Percentiles rank a stretch among this genome's conserved stretches.
These are phyloP conservation scores for Delitschia confertaspora DNA, from an alignment of 495 filamentous ascomycete species.

Conservation along the genomic window DNA sequence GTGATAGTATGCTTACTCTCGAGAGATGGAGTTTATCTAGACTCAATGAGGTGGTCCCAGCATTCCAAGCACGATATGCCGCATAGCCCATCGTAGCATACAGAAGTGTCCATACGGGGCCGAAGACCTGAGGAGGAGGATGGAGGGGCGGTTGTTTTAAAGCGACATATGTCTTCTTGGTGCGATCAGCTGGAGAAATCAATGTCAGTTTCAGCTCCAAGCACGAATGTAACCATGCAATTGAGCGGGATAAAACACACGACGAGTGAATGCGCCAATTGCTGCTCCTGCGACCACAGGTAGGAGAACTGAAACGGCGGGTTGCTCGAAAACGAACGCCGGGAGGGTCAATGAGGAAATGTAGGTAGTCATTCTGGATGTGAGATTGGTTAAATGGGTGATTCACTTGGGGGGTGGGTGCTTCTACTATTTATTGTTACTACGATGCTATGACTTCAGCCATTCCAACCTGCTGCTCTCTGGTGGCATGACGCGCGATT, in stretches of 20 bases:
- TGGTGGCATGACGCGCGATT: too few species aligned
- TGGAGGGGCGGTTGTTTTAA: conserved; percentile 71
- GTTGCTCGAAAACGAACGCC: conserved; percentile 50
- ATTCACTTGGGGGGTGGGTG: not conserved
- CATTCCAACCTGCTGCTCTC: too few species aligned
- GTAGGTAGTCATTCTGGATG: conserved; percentile 57
- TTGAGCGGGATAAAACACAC: conserved; percentile 42
- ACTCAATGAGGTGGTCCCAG: conserved; percentile 48
- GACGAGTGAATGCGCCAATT: conserved; percentile 52
- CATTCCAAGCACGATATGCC: conserved; percentile 58
- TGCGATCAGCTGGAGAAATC: conserved; percentile 42
- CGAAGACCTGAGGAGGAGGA: conserved; percentile 74
- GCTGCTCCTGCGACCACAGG: conserved; percentile 56
- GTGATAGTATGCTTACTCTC: conserved; percentile 30
- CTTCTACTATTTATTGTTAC: too few species aligned
- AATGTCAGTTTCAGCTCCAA: not conserved
- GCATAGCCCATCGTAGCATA: conserved; percentile 89
- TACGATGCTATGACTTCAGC: too few species aligned
- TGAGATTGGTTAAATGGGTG: not conserved
- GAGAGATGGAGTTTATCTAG: conserved; percentile 33
- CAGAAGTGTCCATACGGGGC: conserved; percentile 74
- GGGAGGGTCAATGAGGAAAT: conserved; percentile 52
- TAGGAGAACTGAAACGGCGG: conserved; percentile 59
- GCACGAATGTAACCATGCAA: not conserved
- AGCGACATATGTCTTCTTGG: conserved; percentile 52